Conservation (phyloP, 768 basidiomycete genomes). For the Paxillus ammoniavirescens region DNA sequence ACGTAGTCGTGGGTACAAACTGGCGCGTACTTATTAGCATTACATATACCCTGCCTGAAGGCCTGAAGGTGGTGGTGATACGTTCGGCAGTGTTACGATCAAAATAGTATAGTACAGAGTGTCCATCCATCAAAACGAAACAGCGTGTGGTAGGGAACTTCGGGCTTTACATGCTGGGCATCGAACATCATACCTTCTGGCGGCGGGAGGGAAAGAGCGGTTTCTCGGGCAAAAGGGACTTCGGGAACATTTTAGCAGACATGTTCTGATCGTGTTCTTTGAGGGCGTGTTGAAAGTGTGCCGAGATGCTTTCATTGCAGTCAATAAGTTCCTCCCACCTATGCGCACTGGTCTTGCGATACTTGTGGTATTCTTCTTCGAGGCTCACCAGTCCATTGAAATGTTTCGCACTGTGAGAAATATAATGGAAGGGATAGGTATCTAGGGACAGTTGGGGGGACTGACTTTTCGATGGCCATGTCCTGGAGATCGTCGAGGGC, state of each 20-base stretch:
- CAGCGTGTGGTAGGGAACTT: not conserved
- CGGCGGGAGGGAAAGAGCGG: constrained; percentile 13
- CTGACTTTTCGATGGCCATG: constrained; percentile 37
- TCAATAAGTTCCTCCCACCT: constrained; percentile 44
- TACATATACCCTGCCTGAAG: not conserved
- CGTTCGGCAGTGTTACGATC: not conserved
- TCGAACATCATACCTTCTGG: constrained; percentile 3
- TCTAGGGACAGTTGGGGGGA: not conserved
- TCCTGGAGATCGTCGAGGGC: constrained; percentile 42
- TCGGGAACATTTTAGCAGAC: constrained; percentile 51
- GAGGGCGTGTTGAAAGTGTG: constrained; percentile 37
- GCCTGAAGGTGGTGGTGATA: too few species aligned
- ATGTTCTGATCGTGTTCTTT: constrained; percentile 48
- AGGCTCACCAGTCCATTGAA: constrained; percentile 56
- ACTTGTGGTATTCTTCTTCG: constrained; percentile 50
- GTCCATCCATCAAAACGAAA: not conserved
- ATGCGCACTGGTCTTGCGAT: constrained; percentile 38
- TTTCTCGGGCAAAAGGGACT: constrained; percentile 38
- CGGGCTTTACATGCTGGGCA: not conserved
- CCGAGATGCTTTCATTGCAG: constrained; percentile 35
- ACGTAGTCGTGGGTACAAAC: too few species aligned
- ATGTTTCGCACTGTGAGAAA: constrained; percentile 40
- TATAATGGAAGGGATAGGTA: constrained; percentile 3
- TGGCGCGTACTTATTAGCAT: too few species aligned
- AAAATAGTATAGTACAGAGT: not conserved